These are phyloP conservation scores for Phytopythium litorale DNA, from an alignment of 352 stramenopile genomes.

Conservation along the genomic window DNA sequence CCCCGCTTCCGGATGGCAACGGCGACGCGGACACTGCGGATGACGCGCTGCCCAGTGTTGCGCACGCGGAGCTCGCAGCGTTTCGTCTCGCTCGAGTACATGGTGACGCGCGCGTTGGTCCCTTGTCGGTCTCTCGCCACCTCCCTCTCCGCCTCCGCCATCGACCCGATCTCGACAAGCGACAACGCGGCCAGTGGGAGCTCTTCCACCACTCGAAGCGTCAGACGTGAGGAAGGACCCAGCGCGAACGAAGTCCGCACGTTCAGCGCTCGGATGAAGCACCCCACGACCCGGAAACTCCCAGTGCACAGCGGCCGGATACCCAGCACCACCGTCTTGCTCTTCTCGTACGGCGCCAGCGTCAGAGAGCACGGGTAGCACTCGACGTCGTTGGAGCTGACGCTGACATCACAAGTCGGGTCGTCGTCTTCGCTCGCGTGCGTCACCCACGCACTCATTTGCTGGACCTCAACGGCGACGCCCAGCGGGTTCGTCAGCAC, in stretches of 20 bases:
- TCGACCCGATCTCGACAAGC: conserved; percentile 37
- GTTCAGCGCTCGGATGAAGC: conserved; percentile 59
- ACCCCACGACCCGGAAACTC: conserved; percentile 39
- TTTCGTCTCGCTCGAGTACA: conserved; percentile 70
- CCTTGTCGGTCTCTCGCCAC: not conserved
- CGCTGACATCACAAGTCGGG: not conserved
- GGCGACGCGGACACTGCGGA: conserved; percentile 37
- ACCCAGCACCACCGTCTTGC: conserved; percentile 38
- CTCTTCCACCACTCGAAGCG: conserved; percentile 37
- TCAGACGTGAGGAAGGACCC: conserved; percentile 8
- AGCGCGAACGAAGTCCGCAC: conserved; percentile 55
- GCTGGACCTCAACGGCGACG: conserved; percentile 56
- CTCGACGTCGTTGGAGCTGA: conserved; percentile 27
- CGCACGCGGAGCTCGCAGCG: conserved; percentile 46
- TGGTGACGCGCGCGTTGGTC: conserved; percentile 36
- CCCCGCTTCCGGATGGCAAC: conserved; percentile 27
- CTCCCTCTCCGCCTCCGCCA: conserved; percentile 9
- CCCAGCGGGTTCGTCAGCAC: conserved; percentile 63
- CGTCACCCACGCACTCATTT: conserved; percentile 51
- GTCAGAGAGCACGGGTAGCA: conserved; percentile 52
- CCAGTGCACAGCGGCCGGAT: conserved; percentile 46
- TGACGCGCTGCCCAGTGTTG: conserved; percentile 38
- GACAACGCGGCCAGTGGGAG: conserved; percentile 45
- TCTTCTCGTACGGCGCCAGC: conserved; percentile 48
- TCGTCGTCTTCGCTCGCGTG: conserved; percentile 11